Conservation (phyloP, 768 basidiomycete genomes). For the Leccinellum rugosiceps region DNA sequence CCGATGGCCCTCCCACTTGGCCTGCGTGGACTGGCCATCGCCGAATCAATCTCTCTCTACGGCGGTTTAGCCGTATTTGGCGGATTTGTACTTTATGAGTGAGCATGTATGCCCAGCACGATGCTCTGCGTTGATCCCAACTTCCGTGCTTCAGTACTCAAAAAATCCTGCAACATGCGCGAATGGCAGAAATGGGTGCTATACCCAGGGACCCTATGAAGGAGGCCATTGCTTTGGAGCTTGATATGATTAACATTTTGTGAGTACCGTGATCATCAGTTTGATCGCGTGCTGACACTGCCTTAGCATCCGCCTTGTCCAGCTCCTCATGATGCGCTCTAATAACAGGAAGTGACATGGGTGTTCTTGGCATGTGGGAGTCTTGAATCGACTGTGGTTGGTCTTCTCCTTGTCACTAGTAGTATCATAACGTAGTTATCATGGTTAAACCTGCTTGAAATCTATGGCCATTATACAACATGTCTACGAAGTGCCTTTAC, state of each 20-base stretch:
- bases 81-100: conserved; percentile 88
- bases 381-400: not conserved
- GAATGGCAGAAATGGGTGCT: conserved; percentile 64
- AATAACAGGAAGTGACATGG: conserved; percentile 50
- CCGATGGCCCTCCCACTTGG: conserved; percentile 88
- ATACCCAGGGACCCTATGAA: conserved; percentile 72
- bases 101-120: conserved; percentile 23
- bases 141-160: conserved; percentile 51
- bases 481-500: conserved; percentile 38
- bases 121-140: not conserved
- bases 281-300: conserved; percentile 10
- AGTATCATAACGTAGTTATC: conserved; percentile 7
- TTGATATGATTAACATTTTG: conserved; percentile 92
- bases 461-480: conserved; percentile 41
- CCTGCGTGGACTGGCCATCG: conserved; percentile 68
- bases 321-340: conserved; percentile 67
- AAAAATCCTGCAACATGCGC: conserved; percentile 76
- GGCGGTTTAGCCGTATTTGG: conserved; percentile 87
- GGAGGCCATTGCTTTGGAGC: conserved; percentile 74
- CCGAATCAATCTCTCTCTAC: conserved; percentile 79
- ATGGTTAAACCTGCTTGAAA: not conserved
- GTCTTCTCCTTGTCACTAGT: conserved; percentile 7
- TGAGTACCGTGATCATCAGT: conserved; percentile 32
- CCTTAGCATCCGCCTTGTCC: conserved; percentile 72
- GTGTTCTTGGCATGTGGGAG: not conserved